Base-by-base conservation (phyloP, 148 eudicot genomes). In the Drosera capensis region DNA sequence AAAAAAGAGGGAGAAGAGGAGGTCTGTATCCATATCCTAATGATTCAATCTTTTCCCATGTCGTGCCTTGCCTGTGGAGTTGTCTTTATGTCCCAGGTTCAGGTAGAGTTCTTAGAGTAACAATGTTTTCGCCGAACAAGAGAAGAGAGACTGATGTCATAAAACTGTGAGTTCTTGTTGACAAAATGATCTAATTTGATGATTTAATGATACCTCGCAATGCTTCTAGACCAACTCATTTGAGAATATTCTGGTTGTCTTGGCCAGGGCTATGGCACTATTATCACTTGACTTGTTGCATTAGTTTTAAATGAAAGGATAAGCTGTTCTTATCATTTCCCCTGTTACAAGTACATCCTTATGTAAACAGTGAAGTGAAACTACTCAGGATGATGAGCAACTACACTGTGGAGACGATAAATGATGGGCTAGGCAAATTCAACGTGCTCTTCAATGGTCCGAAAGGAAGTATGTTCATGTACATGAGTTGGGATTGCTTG, bases 51-150 rank as follows among this genome's bases (percentile, higher is more conserved):
- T n/a, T n/a, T n/a, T n/a, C n/a, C n/a, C n/a, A n/a, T n/a, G n/a
- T n/a, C n/a, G n/a, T n/a, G n/a, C n/a, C n/a, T n/a, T n/a, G n/a
- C n/a, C n/a, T n/a, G n/a, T n/a, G n/a, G n/a, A n/a, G n/a, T n/a
- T n/a, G n/a, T n/a, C n/a, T n/a, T n/a, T n/a, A n/a, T n/a, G n/a
- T n/a, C n/a, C n/a, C n/a, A n/a, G n/a, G n/a, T n/a, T n/a, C n/a
- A n/a, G n/a, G n/a, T n/a, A n/a, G n/a, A n/a, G n/a, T n/a, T n/a
- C n/a, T n/a, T n/a, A n/a, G n/a, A n/a, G n/a, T n/a, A n/a, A n/a
- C n/a, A n/a, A 85, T 85, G 95, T 77, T 90, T 62, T 85, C 90
- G 16, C 90, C 86, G 29, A 74, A 78, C 76, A 85, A 85, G 62
- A 62, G 95, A 58, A 52, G 90, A 51, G 95, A 85, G 50, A 85